Base-by-base conservation (phyloP, 1,284 basidiomycete species). In the Boletus sp. region DNA sequence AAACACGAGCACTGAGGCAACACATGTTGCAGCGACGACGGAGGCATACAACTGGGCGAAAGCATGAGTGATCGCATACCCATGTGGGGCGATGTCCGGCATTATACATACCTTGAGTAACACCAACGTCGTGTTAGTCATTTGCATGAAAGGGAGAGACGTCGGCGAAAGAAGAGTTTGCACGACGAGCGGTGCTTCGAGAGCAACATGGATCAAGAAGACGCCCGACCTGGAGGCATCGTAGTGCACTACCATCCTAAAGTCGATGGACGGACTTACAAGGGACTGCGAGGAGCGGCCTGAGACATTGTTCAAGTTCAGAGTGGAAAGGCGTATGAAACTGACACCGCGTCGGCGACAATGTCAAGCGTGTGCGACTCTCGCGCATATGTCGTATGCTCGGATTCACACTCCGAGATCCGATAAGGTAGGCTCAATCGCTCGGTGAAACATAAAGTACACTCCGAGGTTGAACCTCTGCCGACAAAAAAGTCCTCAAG, bases 101-200 rank as follows among this genome's bases (percentile, higher is more conserved):
- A n/a, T n/a, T n/a, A n/a, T n/a, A 52, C 47, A 25, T 55, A 89
- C 91, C 82, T 93, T 93, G 57, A 92, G 77, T 16, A 94, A 65
- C 3, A 92, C 85, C 17, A 91, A 59, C 1, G 89, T 83, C 6
- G 92, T 94, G 76, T 94, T 94, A 66, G 87, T 93, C 64, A 93
- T 79, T 71, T 93, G 85, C 55, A 93, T 70, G 72, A 94, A 92
- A 0, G 89, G 90, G 16, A 94, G 74, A 9, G 72, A 78, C 16
- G 76, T 67, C 2, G 90, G 88, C 3, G 85, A 81, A 78, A 84
- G 85, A 40, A 93, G 76, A 5, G 89, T 90, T 71, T 92, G 88
- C 40, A 93, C 74, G 3, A 88, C 89, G 28, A 94, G 71, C 0
- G 91, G 91, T 7, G 84, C 81, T 71, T 94, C 92, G 52, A 93